Percentiles rank a stretch among this genome's conserved stretches.
phyloP scores from a whole-genome alignment of 305 asterid species.

The Solanum hybrid region DNA sequence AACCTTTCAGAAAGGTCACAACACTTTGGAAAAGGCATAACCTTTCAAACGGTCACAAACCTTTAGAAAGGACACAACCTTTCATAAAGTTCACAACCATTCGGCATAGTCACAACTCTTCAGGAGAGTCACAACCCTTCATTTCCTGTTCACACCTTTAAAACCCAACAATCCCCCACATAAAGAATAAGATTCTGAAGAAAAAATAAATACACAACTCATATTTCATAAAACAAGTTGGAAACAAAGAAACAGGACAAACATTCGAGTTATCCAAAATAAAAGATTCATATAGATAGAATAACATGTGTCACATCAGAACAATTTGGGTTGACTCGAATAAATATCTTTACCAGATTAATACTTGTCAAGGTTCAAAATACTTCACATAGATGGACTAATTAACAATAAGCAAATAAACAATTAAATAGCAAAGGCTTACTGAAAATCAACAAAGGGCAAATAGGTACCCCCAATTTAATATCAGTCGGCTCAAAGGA shows the following conservation, averaged over 20 bases:
- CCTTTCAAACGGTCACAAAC: no score
- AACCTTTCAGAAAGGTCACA: no score
- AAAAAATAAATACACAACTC: neutral
- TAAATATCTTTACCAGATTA: no score
- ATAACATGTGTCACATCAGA: neutral
- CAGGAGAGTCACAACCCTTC: no score
- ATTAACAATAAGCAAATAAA: no score
- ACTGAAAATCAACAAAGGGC: neutral
- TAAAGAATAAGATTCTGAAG: neutral
- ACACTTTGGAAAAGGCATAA: no score
- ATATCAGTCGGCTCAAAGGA: neutral
- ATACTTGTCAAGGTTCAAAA: neutral
- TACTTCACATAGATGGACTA: neutral
- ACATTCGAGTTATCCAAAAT: neutral
- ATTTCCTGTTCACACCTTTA: no score
- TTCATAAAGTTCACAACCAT: no score
- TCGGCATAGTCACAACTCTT: no score
- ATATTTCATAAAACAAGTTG: neutral
- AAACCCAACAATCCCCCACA: neutral
- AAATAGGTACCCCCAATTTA: neutral
- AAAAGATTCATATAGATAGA: neutral
- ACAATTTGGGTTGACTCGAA: neutral
- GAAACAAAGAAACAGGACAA: neutral
- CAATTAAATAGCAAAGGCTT: neutral
- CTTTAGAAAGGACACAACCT: no score